These are phyloP conservation scores for Lichtheimia ramosa DNA, from an alignment of 371 early-diverging fungal species.

Conservation along the genomic window DNA sequence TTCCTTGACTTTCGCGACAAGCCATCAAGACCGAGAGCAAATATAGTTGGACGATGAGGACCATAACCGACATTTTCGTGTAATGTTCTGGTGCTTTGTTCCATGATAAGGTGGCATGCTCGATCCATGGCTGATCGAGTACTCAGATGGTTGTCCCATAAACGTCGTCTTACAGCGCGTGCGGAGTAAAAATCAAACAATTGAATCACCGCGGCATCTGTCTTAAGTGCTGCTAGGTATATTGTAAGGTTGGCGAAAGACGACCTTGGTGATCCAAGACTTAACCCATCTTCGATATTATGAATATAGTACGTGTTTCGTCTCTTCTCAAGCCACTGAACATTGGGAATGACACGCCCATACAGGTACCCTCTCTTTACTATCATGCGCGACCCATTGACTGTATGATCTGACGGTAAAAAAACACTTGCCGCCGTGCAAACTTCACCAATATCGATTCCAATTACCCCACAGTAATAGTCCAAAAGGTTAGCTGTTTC, in stretches of 20 bases:
- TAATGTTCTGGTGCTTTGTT: background rate
- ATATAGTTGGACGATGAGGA: background rate
- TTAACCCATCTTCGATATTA: background rate
- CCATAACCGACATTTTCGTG: background rate
- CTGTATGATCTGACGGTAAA: too few species aligned
- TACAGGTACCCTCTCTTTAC: background rate
- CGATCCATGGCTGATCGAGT: background rate
- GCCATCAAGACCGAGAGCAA: background rate
- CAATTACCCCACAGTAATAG: too few species aligned
- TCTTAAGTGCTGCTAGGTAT: background rate
- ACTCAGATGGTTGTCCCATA: background rate
- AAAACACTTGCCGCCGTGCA: too few species aligned
- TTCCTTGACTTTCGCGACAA: background rate
- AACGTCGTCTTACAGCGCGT: background rate
- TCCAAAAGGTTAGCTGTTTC: too few species aligned
- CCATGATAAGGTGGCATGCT: background rate
- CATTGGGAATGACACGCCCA: background rate
- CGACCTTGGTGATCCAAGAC: background rate
- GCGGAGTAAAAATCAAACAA: background rate
- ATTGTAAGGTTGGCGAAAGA: too few species aligned
- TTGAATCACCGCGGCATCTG: background rate
- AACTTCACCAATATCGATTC: too few species aligned
- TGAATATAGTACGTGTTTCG: background rate
- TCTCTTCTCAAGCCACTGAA: background rate
- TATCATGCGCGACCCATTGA: background rate